These are phyloP conservation scores for Diaporthe sp. DNA, from an alignment of 2,329 filamentous ascomycete species.

Conservation along the genomic window DNA sequence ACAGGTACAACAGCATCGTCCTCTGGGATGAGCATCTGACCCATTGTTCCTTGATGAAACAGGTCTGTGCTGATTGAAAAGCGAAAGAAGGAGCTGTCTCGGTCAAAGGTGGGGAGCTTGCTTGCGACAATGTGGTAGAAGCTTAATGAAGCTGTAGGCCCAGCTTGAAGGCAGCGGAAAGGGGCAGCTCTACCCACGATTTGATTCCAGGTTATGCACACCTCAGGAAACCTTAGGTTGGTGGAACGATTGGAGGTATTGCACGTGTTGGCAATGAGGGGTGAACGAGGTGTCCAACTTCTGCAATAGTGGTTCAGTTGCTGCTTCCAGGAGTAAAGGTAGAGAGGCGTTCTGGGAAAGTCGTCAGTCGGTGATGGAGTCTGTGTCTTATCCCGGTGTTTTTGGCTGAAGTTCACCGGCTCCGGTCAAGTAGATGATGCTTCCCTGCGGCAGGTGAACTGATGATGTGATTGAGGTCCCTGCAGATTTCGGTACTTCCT, in stretches of 20 bases:
- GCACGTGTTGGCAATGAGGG: background rate
- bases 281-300: background rate
- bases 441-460: background rate
- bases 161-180: background rate
- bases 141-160: background rate
- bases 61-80: background rate
- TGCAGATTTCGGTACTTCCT: background rate
- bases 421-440: too few relatives aligned
- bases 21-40: constrained; percentile 1
- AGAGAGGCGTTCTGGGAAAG: background rate
- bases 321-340: background rate
- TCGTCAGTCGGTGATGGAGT: background rate
- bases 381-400: background rate
- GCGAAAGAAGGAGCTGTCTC: background rate
- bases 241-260: background rate
- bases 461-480: background rate
- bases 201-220: background rate
- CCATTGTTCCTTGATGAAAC: constrained; percentile 13
- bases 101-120: background rate
- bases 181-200: background rate
- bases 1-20: constrained; percentile 55
- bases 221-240: background rate
- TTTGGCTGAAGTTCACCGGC: background rate
- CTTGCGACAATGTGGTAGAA: background rate
- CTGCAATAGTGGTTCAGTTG: background rate